phyloP scores from a whole-genome alignment of 345 rosid genomes.

The Gossypium thurberi region DNA sequence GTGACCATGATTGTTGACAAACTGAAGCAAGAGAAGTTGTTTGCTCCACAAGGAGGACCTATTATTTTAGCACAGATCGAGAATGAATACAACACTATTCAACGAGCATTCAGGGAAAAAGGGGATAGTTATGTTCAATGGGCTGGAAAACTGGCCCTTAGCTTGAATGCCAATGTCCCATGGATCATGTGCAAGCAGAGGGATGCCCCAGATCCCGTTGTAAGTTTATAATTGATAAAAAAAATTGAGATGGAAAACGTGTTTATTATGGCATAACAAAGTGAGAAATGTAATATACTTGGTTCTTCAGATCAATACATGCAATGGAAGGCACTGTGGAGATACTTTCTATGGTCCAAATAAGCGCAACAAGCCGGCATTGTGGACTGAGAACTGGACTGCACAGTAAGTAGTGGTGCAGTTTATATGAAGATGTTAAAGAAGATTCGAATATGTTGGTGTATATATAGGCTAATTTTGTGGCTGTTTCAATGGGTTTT shows the following conservation, averaged over 20 bases:
- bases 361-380: slow-evolving; percentile 56
- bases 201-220: slow-evolving; percentile 80
- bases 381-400: slow-evolving; percentile 99
- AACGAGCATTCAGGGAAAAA: slow-evolving; percentile 47
- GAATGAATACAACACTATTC: slow-evolving; percentile 76
- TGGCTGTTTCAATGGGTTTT: neutral
- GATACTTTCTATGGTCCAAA: slow-evolving; percentile 93
- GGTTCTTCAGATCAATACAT: slow-evolving; percentile 60
- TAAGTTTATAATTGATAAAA: slow-evolving; percentile 19
- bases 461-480: neutral
- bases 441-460: neutral
- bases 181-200: slow-evolving; percentile 94
- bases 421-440: neutral
- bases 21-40: slow-evolving; percentile 44
- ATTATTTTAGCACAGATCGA: slow-evolving; percentile 80
- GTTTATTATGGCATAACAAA: neutral
- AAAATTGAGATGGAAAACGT: neutral
- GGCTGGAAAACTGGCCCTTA: slow-evolving; percentile 57
- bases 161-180: slow-evolving; percentile 56
- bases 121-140: slow-evolving; percentile 64
- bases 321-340: slow-evolving; percentile 98
- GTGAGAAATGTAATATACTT: neutral
- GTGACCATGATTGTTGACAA: slow-evolving; percentile 31
- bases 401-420: slow-evolving; percentile 54
- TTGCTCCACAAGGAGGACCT: slow-evolving; percentile 78